Evolutionary conservation across 1,284 basidiomycete genomes (phyloP).

Genomic region (Microbotryomycetes sp.): DNA sequence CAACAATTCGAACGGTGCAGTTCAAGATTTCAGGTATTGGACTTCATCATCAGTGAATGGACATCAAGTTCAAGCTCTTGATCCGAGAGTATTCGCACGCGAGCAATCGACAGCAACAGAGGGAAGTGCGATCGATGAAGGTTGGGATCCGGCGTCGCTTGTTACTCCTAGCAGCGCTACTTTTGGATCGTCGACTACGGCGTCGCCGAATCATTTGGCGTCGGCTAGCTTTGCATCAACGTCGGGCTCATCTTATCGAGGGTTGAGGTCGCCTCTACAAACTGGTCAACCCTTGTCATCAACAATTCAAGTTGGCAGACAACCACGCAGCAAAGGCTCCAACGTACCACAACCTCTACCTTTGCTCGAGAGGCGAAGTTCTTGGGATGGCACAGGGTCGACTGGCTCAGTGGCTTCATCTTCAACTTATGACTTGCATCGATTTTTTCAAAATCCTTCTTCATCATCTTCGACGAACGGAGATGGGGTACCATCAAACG

Average conservation of each 20-base stretch:
- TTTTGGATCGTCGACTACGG: not conserved
- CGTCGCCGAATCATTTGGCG: not conserved
- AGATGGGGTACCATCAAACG: constrained; percentile 2
- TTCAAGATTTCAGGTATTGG: constrained; percentile 16
- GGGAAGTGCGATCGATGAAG: not conserved
- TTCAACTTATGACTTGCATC: constrained; percentile 30
- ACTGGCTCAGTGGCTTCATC: not conserved
- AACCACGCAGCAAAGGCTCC: not conserved
- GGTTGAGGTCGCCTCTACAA: not conserved
- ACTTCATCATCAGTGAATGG: constrained; percentile 5
- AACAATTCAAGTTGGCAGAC: too few species aligned
- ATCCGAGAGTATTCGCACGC: not conserved
- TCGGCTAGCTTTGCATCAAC: not conserved
- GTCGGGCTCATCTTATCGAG: not conserved
- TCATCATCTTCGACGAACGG: constrained; percentile 19
- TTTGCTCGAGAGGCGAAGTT: constrained; percentile 6
- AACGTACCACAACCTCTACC: not conserved
- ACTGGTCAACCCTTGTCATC: too few species aligned
- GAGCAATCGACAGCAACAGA: not conserved
- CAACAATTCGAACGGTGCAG: not conserved
- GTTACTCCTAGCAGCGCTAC: not conserved
- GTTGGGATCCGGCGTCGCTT: not conserved
- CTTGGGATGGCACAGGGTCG: constrained; percentile 2
- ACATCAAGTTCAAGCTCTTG: not conserved
- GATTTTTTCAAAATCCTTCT: constrained; percentile 31